A percentile compares a stretch with the other conserved stretches of the same genome.
Evolutionary conservation across 129 eudicot species (phyloP).

Genomic region (Solidago caesia): DNA sequence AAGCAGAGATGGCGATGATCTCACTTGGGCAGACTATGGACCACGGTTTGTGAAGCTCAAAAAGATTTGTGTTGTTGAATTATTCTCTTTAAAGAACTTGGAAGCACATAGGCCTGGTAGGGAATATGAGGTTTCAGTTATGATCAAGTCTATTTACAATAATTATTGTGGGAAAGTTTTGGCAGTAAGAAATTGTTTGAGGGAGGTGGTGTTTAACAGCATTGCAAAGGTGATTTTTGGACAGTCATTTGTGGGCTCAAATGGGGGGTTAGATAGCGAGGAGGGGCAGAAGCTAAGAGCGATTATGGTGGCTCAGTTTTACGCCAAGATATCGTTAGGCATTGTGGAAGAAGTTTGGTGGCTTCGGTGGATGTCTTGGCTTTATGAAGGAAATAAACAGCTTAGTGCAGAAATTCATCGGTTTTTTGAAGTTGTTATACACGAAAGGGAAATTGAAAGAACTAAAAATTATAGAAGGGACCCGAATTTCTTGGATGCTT

Average conservation of each 20-base stretch:
- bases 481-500: conserved; percentile 17
- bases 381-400: not conserved
- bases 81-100: not conserved
- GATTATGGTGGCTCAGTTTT: conserved; percentile 5
- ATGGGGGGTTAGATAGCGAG: not conserved
- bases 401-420: not conserved
- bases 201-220: not conserved
- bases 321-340: conserved; percentile 7
- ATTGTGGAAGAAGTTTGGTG: conserved; percentile 1
- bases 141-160: conserved; percentile 4
- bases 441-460: not conserved
- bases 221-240: conserved; percentile 2
- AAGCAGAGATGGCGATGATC: conserved; percentile 17
- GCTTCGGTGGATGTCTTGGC: not conserved
- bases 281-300: not conserved
- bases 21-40: conserved; percentile 17
- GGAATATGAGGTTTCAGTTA: not conserved
- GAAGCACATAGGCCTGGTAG: not conserved
- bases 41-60: conserved; percentile 2
- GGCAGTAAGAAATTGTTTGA: not conserved
- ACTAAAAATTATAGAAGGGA: not conserved
- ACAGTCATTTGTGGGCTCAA: not conserved
- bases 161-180: not conserved
- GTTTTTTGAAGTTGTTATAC: not conserved
- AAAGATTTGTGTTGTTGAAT: not conserved